These are phyloP conservation scores for Sesbania bispinosa DNA, from an alignment of 306 rosid species.

Conservation along the genomic window DNA sequence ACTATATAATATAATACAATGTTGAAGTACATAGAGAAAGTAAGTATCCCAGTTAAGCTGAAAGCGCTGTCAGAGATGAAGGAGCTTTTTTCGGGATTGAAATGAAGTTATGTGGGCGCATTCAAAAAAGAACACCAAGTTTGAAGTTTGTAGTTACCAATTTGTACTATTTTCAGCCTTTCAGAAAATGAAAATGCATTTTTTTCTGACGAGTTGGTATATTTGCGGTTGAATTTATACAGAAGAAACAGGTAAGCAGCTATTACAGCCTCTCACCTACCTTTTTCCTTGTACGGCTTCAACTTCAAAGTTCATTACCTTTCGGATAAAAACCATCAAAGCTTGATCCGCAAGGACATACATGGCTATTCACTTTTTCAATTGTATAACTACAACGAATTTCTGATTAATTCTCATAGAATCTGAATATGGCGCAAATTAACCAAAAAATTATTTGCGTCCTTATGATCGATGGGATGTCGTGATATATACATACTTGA, in stretches of 20 bases:
- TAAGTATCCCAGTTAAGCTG: conserved; percentile 24
- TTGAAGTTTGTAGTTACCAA: conserved; percentile 33
- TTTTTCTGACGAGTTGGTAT: conserved; percentile 20
- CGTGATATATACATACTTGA: conserved; percentile 1
- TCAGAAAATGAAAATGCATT: conserved; percentile 30
- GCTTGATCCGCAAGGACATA: conserved; percentile 3
- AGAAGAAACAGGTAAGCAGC: conserved; percentile 31
- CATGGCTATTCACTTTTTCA: conserved; percentile 13
- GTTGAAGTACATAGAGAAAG: conserved; percentile 1
- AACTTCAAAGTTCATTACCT: conserved; percentile 14
- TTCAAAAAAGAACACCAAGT: conserved; percentile 29
- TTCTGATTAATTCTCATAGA: background rate
- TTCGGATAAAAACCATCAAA: conserved; percentile 31
- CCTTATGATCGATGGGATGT: background rate
- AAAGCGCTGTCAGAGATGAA: conserved; percentile 31
- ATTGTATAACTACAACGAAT: background rate
- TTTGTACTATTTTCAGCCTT: conserved; percentile 37
- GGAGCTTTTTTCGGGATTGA: conserved; percentile 37
- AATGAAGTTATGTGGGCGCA: conserved; percentile 39
- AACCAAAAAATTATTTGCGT: conserved; percentile 9
- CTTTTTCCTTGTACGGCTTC: conserved; percentile 29
- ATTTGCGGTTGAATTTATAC: conserved; percentile 28
- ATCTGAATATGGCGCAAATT: background rate
- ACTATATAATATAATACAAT: background rate
- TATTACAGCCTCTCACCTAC: conserved; percentile 42